Percentiles rank a stretch among this genome's conserved stretches.
These are phyloP conservation scores for Serendipita vermifera DNA, from an alignment of 768 basidiomycete genomes.

Conservation along the genomic window DNA sequence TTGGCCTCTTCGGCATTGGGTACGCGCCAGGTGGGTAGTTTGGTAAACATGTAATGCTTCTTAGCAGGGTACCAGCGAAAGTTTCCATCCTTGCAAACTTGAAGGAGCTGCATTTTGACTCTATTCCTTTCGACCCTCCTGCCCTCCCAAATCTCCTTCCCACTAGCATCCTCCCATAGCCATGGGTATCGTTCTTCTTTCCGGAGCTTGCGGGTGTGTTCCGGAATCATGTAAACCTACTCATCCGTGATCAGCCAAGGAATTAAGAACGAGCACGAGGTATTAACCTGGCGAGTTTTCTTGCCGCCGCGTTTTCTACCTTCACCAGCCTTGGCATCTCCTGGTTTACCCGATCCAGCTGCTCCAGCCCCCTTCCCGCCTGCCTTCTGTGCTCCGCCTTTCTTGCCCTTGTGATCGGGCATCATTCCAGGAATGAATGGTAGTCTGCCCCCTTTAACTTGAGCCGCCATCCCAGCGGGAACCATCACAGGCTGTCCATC, in stretches of 20 bases:
- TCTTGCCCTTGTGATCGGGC: conserved; percentile 33
- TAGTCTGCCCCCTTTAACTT: conserved; percentile 18
- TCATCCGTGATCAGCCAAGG: not conserved
- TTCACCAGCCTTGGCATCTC: conserved; percentile 19
- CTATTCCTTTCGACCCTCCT: conserved; percentile 2
- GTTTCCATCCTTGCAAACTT: conserved; percentile 5
- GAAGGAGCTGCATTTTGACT: conserved; percentile 9
- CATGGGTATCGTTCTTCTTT: conserved; percentile 83
- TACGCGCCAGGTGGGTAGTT: conserved; percentile 6
- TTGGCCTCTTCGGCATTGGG: not conserved
- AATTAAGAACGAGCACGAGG: not conserved
- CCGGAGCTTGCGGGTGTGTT: conserved; percentile 62
- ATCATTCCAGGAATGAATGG: conserved; percentile 16
- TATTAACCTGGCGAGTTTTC: conserved; percentile 52
- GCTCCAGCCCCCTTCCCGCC: conserved; percentile 3
- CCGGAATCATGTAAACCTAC: conserved; percentile 60
- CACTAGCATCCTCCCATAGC: conserved; percentile 73
- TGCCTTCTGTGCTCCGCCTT: conserved; percentile 12
- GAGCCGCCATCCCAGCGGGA: conserved; percentile 40
- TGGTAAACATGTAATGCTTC: conserved; percentile 8
- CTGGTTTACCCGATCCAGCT: conserved; percentile 11
- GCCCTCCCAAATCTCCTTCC: conserved; percentile 21
- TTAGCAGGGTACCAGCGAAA: conserved; percentile 9
- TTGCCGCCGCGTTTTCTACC: conserved; percentile 63
- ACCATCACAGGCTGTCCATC: conserved; percentile 75